Evolutionary conservation across 495 filamentous ascomycete species (phyloP).

Genomic region (Aspergillus heteromorphus): DNA sequence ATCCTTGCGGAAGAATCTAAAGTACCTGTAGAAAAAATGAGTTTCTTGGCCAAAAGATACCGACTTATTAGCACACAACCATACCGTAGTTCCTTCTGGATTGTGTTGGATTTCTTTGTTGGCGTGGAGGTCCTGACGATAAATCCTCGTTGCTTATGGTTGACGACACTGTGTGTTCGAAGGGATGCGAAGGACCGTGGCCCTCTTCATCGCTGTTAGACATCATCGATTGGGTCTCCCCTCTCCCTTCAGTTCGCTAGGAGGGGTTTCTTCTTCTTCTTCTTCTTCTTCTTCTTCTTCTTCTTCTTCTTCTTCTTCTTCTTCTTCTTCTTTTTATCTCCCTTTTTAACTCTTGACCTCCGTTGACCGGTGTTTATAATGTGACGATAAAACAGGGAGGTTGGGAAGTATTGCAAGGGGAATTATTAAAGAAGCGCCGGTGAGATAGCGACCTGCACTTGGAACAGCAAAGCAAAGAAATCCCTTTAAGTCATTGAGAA

Average conservation of each 20-base stretch:
- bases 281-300: background rate
- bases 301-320: too few species aligned
- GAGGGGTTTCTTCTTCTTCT: background rate
- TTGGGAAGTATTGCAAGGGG: constrained; percentile 6
- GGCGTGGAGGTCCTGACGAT: constrained; percentile 15
- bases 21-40: constrained; percentile 28
- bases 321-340: background rate
- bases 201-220: constrained; percentile 7
- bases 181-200: background rate
- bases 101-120: constrained; percentile 19
- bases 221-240: background rate
- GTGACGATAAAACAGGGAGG: constrained; percentile 9
- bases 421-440: constrained; percentile 6
- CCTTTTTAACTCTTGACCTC: background rate
- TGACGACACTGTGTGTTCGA: constrained; percentile 6
- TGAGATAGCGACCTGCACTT: constrained; percentile 18
- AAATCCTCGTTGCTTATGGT: constrained; percentile 13
- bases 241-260: too few species aligned
- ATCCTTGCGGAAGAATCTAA: constrained; percentile 27
- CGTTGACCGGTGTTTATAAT: background rate
- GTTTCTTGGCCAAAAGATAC: background rate
- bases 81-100: constrained; percentile 34
- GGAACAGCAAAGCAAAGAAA: constrained; percentile 5
- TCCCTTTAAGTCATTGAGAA: background rate
- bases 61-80: background rate